A percentile compares a stretch with the other conserved stretches of the same genome.
These are phyloP conservation scores for Wallacemonas sp. DNA, from an alignment of 208 protist genomes.

Conservation along the genomic window DNA sequence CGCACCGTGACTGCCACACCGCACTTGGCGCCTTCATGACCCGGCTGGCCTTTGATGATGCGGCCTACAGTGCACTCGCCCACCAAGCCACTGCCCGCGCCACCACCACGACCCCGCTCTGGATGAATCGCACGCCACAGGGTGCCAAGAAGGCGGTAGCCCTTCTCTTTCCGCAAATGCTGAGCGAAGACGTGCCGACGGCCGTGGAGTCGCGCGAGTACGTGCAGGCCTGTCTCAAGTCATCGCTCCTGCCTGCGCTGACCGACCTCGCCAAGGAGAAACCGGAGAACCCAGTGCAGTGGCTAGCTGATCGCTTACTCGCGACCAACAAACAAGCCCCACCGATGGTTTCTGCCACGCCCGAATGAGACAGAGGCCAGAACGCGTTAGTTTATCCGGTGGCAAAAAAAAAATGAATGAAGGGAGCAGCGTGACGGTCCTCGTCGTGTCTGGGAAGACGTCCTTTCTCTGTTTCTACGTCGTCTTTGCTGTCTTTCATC, in stretches of 20 bases:
- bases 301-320: slow-evolving; percentile 86
- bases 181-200: slow-evolving; percentile 69
- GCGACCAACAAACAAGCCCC: slow-evolving; percentile 76
- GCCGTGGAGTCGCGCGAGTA: slow-evolving; percentile 68
- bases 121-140: slow-evolving; percentile 28
- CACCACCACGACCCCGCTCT: slow-evolving; percentile 19
- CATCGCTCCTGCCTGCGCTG: slow-evolving; percentile 81
- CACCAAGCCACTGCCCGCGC: background rate
- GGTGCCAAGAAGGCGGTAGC: slow-evolving; percentile 55
- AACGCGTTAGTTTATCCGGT: too few species aligned
- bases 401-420: too few species aligned
- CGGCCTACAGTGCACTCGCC: slow-evolving; percentile 30
- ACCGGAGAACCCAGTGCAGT: slow-evolving; percentile 82
- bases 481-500: background rate
- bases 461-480: too few species aligned
- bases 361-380: background rate
- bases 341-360: slow-evolving; percentile 44
- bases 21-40: slow-evolving; percentile 47
- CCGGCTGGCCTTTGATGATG: slow-evolving; percentile 42
- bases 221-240: slow-evolving; percentile 81
- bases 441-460: too few species aligned
- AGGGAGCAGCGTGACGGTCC: too few species aligned
- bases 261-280: slow-evolving; percentile 79
- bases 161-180: slow-evolving; percentile 79
- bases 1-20: slow-evolving; percentile 68